These are phyloP conservation scores for Solanum appendiculatum DNA, from an alignment of 257 asterid genomes.

Conservation along the genomic window DNA sequence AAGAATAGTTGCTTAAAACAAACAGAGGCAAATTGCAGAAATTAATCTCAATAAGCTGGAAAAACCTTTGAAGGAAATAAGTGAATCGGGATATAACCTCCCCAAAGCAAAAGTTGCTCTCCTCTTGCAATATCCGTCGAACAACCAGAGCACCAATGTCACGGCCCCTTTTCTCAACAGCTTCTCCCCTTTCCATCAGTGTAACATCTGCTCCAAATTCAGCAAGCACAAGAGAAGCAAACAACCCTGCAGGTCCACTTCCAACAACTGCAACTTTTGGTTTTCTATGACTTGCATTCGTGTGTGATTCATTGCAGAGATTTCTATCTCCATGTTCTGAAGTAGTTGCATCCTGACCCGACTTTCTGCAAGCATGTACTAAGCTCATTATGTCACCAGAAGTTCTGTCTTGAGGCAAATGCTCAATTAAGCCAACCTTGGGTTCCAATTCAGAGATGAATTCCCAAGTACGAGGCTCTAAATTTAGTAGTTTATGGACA, in stretches of 20 bases:
- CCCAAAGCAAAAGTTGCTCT: slow-evolving; percentile 98
- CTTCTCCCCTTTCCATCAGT: slow-evolving; percentile 81
- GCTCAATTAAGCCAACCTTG: slow-evolving; percentile 58
- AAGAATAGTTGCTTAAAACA: background rate
- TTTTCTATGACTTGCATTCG: slow-evolving; percentile 19
- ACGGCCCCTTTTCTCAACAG: slow-evolving; percentile 94
- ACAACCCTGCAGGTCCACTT: slow-evolving; percentile 94
- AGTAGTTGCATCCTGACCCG: slow-evolving; percentile 16
- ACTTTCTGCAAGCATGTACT: slow-evolving; percentile 24
- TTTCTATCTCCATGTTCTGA: slow-evolving; percentile 14
- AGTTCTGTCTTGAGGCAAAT: slow-evolving; percentile 25
- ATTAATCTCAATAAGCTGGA: slow-evolving; percentile 13
- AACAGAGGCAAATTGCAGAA: background rate
- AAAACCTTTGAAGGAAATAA: slow-evolving; percentile 18
- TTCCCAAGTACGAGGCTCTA: slow-evolving; percentile 78
- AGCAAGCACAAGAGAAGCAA: slow-evolving; percentile 95
- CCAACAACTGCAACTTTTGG: slow-evolving; percentile 85
- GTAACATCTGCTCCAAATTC: slow-evolving; percentile 95
- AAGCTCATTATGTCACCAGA: slow-evolving; percentile 51
- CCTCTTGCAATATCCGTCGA: slow-evolving; percentile 62
- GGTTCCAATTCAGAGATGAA: slow-evolving; percentile 74
- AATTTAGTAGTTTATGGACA: slow-evolving; percentile 43
- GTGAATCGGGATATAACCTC: slow-evolving; percentile 67
- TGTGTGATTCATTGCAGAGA: slow-evolving; percentile 11
- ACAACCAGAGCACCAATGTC: slow-evolving; percentile 94